A percentile compares a stretch with the other conserved stretches of the same genome.
These are phyloP conservation scores for Orychophragmus violaceus DNA, from an alignment of 345 rosid species.

Conservation along the genomic window DNA sequence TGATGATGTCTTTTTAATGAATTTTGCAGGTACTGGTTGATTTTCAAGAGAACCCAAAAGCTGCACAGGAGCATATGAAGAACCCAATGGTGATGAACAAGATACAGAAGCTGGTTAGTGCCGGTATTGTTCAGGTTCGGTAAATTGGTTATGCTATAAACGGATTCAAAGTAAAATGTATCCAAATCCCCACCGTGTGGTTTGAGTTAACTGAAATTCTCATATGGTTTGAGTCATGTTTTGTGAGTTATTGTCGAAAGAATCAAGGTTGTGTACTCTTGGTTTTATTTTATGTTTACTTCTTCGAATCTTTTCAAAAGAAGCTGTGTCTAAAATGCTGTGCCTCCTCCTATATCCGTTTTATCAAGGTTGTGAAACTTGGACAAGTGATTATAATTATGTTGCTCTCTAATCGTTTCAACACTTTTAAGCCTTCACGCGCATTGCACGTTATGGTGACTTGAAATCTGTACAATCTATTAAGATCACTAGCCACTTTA, in stretches of 20 bases:
- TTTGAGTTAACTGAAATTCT: neutral
- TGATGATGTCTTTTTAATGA: neutral
- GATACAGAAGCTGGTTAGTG: conserved; percentile 82
- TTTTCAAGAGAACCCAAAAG: conserved; percentile 89
- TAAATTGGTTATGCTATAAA: conserved; percentile 11
- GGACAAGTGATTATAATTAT: neutral
- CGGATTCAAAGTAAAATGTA: neutral
- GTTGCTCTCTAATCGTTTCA: neutral
- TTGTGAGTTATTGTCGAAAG: neutral
- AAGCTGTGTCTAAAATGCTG: conserved; percentile 7
- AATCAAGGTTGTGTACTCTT: neutral
- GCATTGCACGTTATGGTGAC: conserved; percentile 3
- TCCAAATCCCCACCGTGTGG: neutral
- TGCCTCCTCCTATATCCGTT: neutral
- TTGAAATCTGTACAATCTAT: neutral
- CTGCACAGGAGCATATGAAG: conserved; percentile 89
- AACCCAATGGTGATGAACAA: conserved; percentile 92
- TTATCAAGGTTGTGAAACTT: neutral
- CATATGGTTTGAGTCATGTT: neutral
- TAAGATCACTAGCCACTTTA: neutral
- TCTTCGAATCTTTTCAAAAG: neutral
- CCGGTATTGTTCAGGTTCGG: conserved; percentile 87
- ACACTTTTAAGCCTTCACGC: neutral
- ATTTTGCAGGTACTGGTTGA: conserved; percentile 64
- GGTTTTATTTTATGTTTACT: neutral